Evolutionary conservation across 2,329 filamentous ascomycete genomes (phyloP).

Genomic region (Aspergillus sergii): DNA sequence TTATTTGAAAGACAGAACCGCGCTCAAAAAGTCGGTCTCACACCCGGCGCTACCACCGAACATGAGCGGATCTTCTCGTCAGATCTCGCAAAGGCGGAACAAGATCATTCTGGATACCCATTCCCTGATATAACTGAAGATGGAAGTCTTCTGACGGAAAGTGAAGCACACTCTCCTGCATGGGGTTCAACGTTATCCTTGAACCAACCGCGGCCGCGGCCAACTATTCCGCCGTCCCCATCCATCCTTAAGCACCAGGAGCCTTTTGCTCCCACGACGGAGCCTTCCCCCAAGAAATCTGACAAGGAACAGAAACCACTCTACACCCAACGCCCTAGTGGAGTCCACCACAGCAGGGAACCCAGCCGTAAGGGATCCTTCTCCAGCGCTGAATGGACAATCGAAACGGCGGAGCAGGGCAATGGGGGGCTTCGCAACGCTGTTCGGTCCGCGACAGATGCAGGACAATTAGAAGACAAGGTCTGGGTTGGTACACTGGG

Average conservation of each 20-base stretch:
- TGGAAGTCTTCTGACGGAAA: slow-evolving; percentile 62
- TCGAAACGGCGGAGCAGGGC: slow-evolving; percentile 84
- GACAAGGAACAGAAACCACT: slow-evolving; percentile 14
- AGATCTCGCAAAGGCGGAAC: slow-evolving; percentile 26
- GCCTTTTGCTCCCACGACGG: slow-evolving; percentile 28
- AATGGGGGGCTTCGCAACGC: slow-evolving; percentile 92
- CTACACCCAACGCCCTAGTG: slow-evolving; percentile 10
- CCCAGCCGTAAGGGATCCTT: slow-evolving; percentile 69
- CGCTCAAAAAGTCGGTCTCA: slow-evolving; percentile 30
- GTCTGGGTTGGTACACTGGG: slow-evolving; percentile 92
- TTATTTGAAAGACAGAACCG: slow-evolving; percentile 37
- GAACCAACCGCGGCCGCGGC: slow-evolving; percentile 77
- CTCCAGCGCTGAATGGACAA: slow-evolving; percentile 76
- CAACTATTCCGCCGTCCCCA: slow-evolving; percentile 72
- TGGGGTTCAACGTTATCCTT: slow-evolving; percentile 69
- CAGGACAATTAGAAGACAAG: slow-evolving; percentile 70
- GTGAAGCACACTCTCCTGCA: slow-evolving; percentile 72
- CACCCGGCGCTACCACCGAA: slow-evolving; percentile 46
- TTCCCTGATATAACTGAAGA: slow-evolving; percentile 38
- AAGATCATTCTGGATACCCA: slow-evolving; percentile 30
- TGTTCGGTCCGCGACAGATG: slow-evolving; percentile 73
- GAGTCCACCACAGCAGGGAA: slow-evolving; percentile 17
- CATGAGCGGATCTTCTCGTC: slow-evolving; percentile 45
- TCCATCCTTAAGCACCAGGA: slow-evolving; percentile 72
- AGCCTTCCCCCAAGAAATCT: slow-evolving; percentile 23